Percentiles rank a stretch among this genome's conserved stretches.
These are phyloP conservation scores for Amauroascus niger DNA, from an alignment of 2,329 filamentous ascomycete species.

Conservation along the genomic window DNA sequence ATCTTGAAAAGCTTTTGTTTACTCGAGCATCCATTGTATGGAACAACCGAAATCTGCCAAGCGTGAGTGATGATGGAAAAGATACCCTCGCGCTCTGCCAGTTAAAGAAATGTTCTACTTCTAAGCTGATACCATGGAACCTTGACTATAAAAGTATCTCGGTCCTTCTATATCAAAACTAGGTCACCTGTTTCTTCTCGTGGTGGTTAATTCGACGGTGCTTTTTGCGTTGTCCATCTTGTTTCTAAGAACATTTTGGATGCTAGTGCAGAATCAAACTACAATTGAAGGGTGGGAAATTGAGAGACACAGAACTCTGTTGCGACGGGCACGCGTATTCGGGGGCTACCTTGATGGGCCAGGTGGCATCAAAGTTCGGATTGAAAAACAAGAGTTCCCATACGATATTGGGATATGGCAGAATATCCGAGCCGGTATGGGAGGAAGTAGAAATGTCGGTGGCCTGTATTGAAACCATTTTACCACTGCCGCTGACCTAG, in stretches of 20 bases:
- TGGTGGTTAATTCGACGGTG: slow-evolving; percentile 47
- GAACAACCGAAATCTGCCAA: slow-evolving; percentile 47
- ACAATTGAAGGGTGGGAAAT: slow-evolving; percentile 58
- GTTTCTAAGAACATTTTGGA: slow-evolving; percentile 46
- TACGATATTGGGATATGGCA: slow-evolving; percentile 55
- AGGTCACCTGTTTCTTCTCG: slow-evolving; percentile 46
- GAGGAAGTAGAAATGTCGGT: slow-evolving; percentile 39
- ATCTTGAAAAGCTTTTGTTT: slow-evolving; percentile 49
- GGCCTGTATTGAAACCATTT: background rate
- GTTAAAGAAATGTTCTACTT: background rate
- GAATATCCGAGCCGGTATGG: slow-evolving; percentile 53
- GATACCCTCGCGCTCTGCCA: background rate
- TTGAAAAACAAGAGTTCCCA: slow-evolving; percentile 53
- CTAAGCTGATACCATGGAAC: background rate
- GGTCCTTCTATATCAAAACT: slow-evolving; percentile 47
- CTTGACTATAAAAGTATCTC: slow-evolving; percentile 41
- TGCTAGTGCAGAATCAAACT: slow-evolving; percentile 48
- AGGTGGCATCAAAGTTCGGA: slow-evolving; percentile 45
- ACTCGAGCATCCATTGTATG: slow-evolving; percentile 45
- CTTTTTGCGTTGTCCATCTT: slow-evolving; percentile 48
- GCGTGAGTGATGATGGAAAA: slow-evolving; percentile 36
- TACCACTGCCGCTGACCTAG: background rate
- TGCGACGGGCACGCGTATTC: slow-evolving; percentile 39
- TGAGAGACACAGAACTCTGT: slow-evolving; percentile 39
- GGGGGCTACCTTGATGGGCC: slow-evolving; percentile 52